Evolutionary conservation across 1,139 yeast species (phyloP).

Genomic region (Sugiyamaella japonica): DNA sequence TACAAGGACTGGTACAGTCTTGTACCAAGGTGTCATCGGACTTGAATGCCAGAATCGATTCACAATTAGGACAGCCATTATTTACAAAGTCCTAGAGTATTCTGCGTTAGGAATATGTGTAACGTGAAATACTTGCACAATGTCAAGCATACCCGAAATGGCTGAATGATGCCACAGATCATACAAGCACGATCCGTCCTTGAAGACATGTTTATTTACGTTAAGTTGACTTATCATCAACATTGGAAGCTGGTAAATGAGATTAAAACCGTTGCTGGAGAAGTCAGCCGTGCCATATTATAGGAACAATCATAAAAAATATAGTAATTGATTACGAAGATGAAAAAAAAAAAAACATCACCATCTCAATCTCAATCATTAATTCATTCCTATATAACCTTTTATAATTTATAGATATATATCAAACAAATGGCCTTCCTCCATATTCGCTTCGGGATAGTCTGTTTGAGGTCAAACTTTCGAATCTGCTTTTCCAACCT

Average conservation of each 20-base stretch:
- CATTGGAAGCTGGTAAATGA: background rate
- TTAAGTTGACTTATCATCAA: background rate
- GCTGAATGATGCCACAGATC: constrained; percentile 92
- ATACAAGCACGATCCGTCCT: constrained; percentile 92
- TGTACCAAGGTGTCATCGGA: constrained; percentile 83
- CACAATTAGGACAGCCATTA: constrained; percentile 97
- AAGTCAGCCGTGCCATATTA: background rate
- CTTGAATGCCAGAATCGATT: constrained; percentile 72
- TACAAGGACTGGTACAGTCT: constrained; percentile 88
- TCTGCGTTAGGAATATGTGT: constrained; percentile 20
- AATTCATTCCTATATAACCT: background rate
- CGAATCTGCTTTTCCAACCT: constrained; percentile 57
- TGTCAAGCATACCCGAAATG: constrained; percentile 51
- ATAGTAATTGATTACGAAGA: too few species aligned
- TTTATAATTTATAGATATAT: background rate
- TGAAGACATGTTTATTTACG: constrained; percentile 47
- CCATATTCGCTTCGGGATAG: constrained; percentile 13
- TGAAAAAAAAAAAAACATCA: too few species aligned
- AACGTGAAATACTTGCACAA: background rate
- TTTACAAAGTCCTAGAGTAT: constrained; percentile 58
- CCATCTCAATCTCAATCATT: too few species aligned
- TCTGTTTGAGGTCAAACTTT: constrained; percentile 23
- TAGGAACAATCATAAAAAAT: background rate
- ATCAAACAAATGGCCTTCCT: constrained; percentile 14
- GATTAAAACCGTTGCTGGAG: background rate